Base-by-base conservation (phyloP, 2,329 filamentous ascomycete genomes). In the Talaromyces amestolkiae region DNA sequence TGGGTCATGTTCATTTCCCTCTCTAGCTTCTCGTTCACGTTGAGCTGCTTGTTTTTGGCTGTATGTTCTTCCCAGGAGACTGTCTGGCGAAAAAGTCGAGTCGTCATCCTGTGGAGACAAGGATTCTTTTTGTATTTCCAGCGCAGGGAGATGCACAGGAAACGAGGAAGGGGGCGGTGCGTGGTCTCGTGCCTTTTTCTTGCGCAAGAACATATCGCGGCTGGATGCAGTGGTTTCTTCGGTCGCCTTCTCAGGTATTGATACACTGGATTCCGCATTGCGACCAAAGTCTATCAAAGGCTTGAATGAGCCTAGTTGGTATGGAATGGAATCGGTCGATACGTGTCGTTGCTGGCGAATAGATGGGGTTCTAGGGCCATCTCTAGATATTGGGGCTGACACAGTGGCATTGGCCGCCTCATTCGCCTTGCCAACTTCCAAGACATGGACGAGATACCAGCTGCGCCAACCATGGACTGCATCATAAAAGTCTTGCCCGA, bases 361-460 rank as follows among this genome's bases (percentile, higher is more conserved):
- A 56, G 53, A 76, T 70, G 53, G 33, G 17, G 62, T 51, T 5
- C 19, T 39, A 7, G 72, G 68, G 68, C 72, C 39, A 65, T 70
- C 66, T 73, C 76, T 67, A 64, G 71, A 61, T 5, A 31, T 15
- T 69, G 72, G 65, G 62, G 70, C 33, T 13, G 56, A 9, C 22
- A 43, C 19, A 31, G 19, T 59, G 3, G 45, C 3, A 19, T 51
- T 51, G 19, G 49, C 51, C 31, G 59, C 15, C 6, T 66, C 49
- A 27, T 74, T 69, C 47, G 78, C 79, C 67, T 81, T 74, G n/a
- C 81, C 82, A 63, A 85, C 84, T 19, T 88, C 87, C 73, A 89
- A 85, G 67, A 88, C 87, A 70, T 91, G 89, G 51, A 92, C 90
- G 8, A 97, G 80, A 73, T 97, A 97, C 92, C 93, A 97, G 76